phyloP scores from a whole-genome alignment of 345 rosid species.

The Populus alba region DNA sequence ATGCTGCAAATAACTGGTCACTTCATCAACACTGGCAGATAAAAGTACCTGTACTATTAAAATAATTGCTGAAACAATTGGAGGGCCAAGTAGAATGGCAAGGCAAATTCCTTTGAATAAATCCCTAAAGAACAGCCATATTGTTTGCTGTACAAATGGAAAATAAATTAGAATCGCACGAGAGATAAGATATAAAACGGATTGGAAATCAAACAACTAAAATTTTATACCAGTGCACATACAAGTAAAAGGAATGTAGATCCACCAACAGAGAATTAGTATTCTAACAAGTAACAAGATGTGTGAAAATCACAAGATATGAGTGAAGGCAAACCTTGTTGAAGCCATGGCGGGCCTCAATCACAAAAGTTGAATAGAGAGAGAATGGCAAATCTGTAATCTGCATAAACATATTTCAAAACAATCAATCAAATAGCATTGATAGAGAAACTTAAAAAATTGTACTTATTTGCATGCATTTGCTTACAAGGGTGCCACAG shows the following conservation, averaged over 20 bases:
- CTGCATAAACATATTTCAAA: conserved; percentile 47
- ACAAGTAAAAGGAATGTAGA: background rate
- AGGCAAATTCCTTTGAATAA: conserved; percentile 73
- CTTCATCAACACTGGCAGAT: conserved; percentile 7
- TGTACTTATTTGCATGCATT: background rate
- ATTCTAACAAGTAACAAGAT: conserved; percentile 11
- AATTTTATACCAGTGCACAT: background rate
- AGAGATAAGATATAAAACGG: background rate
- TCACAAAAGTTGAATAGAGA: conserved; percentile 90
- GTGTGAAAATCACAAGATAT: conserved; percentile 5
- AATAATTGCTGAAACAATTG: conserved; percentile 79
- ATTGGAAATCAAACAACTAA: background rate
- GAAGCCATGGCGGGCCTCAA: conserved; percentile 98
- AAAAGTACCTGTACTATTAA: conserved; percentile 72
- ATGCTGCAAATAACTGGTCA: conserved; percentile 2
- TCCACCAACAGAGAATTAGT: background rate
- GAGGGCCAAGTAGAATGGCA: conserved; percentile 79
- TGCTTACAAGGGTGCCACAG: background rate
- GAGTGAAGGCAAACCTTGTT: conserved; percentile 63
- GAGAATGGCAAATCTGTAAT: conserved; percentile 95
- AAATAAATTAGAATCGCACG: conserved; percentile 10
- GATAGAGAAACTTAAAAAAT: background rate
- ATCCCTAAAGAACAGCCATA: conserved; percentile 91
- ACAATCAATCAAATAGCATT: conserved; percentile 5
- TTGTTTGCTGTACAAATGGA: conserved; percentile 70